Base-by-base conservation (phyloP, 164 flowering plant species). In the Piper longum region DNA sequence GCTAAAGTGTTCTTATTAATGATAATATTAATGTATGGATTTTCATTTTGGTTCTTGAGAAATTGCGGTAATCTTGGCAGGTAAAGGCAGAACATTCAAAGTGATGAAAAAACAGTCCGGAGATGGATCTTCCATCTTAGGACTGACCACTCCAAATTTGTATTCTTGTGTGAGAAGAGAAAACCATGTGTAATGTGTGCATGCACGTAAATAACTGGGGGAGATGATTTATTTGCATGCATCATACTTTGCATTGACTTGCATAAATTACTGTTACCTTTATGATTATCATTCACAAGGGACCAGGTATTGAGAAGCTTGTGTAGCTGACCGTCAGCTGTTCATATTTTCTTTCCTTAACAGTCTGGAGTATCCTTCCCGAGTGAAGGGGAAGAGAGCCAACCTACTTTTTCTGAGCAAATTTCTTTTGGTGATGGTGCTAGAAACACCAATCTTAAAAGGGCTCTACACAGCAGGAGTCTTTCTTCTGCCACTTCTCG, bases 371-470 rank as follows among this genome's bases (percentile, higher is more conserved):
- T 42, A 60, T 70, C 77, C 60, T 60, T 71, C 60, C 81, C 74
- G 67, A 79, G 77, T 75, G 91, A 85, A 59, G 84, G 79, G 66
- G 86, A 85, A 63, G 96, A 80, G 63, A 83, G 82, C 67, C 67
- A 67, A 43, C 77, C 81, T 51, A 82, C 80, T 39, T 63, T 74
- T 70, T 60, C 67, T 19, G 88, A 78, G 63, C 77, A 81, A 61
- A 59, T 72, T 54, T 54, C 68, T 67, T 60, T 70, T 4, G 79
- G 54, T 42, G 86, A 87, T 72, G 70, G 74, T 68, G 69, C 78
- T 58, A 84, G 75, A 68, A 77, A 71, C 72, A 60, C 73, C 56
- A 82, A 86, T 61, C 64, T 61, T 42, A 95, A 82, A 81, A 88
- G 77, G 78, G 64, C 65, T 64, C 68, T 77, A 39, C 82, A 83